Evolutionary conservation across 352 stramenopile species (phyloP).

Genomic region (Globisporangium nodosum): DNA sequence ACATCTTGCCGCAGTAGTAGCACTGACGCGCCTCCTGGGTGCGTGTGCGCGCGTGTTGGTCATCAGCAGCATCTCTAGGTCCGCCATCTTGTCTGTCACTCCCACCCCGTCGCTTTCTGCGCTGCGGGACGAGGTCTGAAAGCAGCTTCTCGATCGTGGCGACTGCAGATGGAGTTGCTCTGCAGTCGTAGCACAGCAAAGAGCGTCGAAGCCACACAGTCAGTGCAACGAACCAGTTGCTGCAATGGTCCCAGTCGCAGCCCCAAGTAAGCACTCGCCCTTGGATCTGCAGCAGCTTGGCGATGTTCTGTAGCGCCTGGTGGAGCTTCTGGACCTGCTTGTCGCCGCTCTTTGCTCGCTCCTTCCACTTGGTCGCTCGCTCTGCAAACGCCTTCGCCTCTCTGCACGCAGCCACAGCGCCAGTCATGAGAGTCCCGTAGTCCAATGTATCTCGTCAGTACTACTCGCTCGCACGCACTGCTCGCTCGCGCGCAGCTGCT

Average conservation of each 20-base stretch:
- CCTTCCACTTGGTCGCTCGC: constrained; percentile 51
- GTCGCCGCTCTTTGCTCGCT: constrained; percentile 30
- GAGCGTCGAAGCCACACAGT: not conserved
- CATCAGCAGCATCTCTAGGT: not conserved
- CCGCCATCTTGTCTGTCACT: constrained; percentile 7
- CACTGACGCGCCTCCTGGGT: constrained; percentile 49
- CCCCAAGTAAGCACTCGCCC: constrained; percentile 21
- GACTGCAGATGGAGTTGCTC: constrained; percentile 48
- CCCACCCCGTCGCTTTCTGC: constrained; percentile 6
- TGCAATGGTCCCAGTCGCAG: too few relatives aligned
- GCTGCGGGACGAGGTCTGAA: constrained; percentile 30
- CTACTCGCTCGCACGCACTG: constrained; percentile 3
- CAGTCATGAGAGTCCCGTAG: not conserved
- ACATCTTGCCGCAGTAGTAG: constrained; percentile 61
- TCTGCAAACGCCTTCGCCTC: constrained; percentile 35
- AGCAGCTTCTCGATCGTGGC: constrained; percentile 53
- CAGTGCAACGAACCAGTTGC: too few relatives aligned
- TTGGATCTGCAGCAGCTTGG: constrained; percentile 65
- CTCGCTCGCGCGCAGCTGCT: constrained; percentile 40
- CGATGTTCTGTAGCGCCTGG: constrained; percentile 70
- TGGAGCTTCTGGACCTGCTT: constrained; percentile 71
- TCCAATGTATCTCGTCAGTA: not conserved
- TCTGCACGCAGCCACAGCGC: constrained; percentile 10
- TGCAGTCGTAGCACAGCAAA: constrained; percentile 6
- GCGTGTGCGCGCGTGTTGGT: not conserved